These are phyloP conservation scores for Crepidotus variabilis DNA, from an alignment of 768 basidiomycete species.

Conservation along the genomic window DNA sequence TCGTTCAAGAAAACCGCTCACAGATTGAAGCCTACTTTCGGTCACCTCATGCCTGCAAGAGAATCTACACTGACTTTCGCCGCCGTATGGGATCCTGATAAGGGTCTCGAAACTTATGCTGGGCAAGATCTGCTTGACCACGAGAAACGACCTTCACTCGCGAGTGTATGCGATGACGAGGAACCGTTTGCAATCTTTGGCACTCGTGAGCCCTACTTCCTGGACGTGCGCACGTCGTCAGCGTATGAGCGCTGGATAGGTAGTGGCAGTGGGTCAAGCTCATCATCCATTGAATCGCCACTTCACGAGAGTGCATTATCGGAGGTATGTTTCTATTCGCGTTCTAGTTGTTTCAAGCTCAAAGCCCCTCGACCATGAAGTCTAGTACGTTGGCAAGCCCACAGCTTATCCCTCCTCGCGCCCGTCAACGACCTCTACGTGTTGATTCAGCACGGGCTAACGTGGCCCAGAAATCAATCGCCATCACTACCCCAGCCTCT, in stretches of 20 bases:
- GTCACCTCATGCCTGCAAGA: not conserved
- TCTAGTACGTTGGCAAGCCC: not conserved
- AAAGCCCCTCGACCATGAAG: not conserved
- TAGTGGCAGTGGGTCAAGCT: not conserved
- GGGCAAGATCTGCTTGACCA: slow-evolving; percentile 6
- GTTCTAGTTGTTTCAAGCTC: no score
- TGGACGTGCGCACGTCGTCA: slow-evolving; percentile 10
- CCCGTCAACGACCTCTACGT: not conserved
- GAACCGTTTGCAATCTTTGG: slow-evolving; percentile 15
- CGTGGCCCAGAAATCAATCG: not conserved
- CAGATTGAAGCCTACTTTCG: not conserved
- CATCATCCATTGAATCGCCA: not conserved
- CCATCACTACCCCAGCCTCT: slow-evolving; percentile 1
- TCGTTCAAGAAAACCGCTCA: not conserved
- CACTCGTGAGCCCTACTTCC: slow-evolving; percentile 10
- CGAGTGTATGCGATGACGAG: not conserved
- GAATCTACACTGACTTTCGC: slow-evolving; percentile 11
- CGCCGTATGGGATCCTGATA: slow-evolving; percentile 16
- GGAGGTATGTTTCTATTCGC: no score
- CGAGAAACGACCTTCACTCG: not conserved
- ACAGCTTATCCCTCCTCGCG: not conserved
- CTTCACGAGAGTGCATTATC: no score
- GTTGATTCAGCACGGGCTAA: not conserved
- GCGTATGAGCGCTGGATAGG: slow-evolving; percentile 7
- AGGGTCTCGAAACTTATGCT: slow-evolving; percentile 12